Base-by-base conservation (phyloP, 1,139 yeast genomes). In the Kurtzmaniella quercitrusa region DNA sequence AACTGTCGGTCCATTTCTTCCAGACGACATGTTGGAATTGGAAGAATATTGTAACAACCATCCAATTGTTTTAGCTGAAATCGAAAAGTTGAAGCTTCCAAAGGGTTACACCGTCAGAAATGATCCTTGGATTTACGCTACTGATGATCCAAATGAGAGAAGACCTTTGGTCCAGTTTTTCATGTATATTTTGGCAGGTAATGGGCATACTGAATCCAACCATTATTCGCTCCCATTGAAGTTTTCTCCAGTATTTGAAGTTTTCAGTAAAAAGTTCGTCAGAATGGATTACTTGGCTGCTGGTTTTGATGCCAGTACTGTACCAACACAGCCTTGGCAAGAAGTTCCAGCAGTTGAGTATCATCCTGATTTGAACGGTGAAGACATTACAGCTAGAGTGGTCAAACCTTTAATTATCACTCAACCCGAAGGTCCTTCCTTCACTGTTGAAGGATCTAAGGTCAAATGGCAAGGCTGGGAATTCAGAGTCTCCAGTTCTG, bases 51-150 rank as follows among this genome's bases (percentile, higher is more conserved):
- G 82, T 53, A 57, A 65, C 53, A 56, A 63, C 31, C 85, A 84
- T 57, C 93, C 94, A 18, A 51, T 55, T 5, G 81, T 85, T 47
- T 52, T 60, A 47, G 85, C 81, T 21, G 88, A 82, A 61, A 68
- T 82, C 55, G 85, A 68, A 55, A 85, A 79, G 65, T 77, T 77
- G 73, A 77, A 71, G 57, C 75, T 77, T 57, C 89, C 82, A 57
- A 61, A 66, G 40, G 73, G 76, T 19, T 72, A 75, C 56, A 59
- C 76, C 41, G 81, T 87, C 42, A 79, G 84, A 58, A 77, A 75
- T 58, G 89, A 88, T 60, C 91, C 94, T 43, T 88, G 96, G 95
- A 87, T 87, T 74, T 87, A 87, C 61, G 96, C 95, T 54, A 83
- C 89, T 37, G 91, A 85, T 60, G 78, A 77, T 53, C 65, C 74